Base-by-base conservation (phyloP, 2,329 filamentous ascomycete species). In the Microdochium bolleyi region DNA sequence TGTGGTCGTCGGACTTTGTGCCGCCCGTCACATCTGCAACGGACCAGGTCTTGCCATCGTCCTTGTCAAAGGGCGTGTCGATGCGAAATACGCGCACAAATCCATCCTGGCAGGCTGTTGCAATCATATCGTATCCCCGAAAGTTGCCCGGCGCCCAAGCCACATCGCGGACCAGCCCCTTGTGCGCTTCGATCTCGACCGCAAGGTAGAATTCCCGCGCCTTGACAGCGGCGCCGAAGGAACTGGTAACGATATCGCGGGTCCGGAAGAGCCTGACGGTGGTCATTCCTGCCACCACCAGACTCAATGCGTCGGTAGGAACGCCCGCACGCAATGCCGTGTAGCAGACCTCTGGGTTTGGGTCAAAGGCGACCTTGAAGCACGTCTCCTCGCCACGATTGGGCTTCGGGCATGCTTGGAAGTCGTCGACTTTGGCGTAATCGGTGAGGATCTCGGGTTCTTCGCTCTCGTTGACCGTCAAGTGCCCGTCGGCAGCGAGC, bases 121-220 rank as follows among this genome's bases (percentile, higher is more conserved):
- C 94, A 60, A 97, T 80, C 53, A 92, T 80, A 67, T 99, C 94
- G 66, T 89, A 92, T 1, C 92, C 92, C 38, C 92, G 77, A 61
- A 95, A 90, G 58, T 91, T 95, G 13, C 91, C 92, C 49, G 91
- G 88, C 1, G 92, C 90, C 94, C 94, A 99, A 2, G 89, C 86
- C 1, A 96, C 82, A 66, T 96, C 92, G 49, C 92, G 80, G 7
- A 96, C 88, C 38, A 97, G 77, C 1, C 85, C 84, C 8, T 82
- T 78, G 61, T 96, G 88, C 1, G 84, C 84, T 27, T 76, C 75
- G 16, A 97, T 74, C 63, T 91, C 87, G 21, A 86, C 84, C 0
- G 91, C 91, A 8, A 89, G 81, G 66, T 95, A 96, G 64, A 97
- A 95, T 54, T 89, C 87, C 56, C 88, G 88, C 74, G 65, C 82